These are phyloP conservation scores for Fusarium multiceps DNA, from an alignment of 2,329 filamentous ascomycete genomes.

Conservation along the genomic window DNA sequence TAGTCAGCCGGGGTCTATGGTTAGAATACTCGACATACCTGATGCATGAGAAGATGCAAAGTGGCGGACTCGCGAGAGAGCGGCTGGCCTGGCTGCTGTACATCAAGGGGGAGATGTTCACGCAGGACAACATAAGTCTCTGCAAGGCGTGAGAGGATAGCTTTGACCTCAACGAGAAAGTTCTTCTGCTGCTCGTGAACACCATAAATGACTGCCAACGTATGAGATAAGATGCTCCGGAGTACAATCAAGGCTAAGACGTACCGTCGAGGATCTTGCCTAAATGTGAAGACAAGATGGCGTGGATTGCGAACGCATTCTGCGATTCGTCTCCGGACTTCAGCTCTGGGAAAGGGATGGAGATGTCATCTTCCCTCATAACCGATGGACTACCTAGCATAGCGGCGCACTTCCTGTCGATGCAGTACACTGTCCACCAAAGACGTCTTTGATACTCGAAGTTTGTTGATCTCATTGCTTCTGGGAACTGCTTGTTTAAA, in stretches of 20 bases:
- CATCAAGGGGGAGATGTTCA: constrained; percentile 22
- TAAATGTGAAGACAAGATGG: constrained; percentile 31
- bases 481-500: constrained; percentile 31
- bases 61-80: constrained; percentile 37
- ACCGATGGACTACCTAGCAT: constrained; percentile 34
- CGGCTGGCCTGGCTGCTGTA: constrained; percentile 17
- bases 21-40: constrained; percentile 1
- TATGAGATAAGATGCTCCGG: neutral
- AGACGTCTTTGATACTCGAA: constrained; percentile 32
- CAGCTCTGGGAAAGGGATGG: constrained; percentile 29
- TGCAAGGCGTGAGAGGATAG: constrained; percentile 32
- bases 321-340: constrained; percentile 21
- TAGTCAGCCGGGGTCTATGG: neutral
- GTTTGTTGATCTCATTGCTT: constrained; percentile 25
- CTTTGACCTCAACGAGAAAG: constrained; percentile 35
- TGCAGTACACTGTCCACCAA: constrained; percentile 41
- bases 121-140: constrained; percentile 25
- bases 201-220: constrained; percentile 27
- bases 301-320: constrained; percentile 34
- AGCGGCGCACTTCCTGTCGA: constrained; percentile 36
- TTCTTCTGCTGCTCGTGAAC: constrained; percentile 19
- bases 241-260: neutral
- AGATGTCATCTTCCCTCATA: constrained; percentile 35
- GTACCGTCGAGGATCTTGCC: constrained; percentile 40
- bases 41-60: constrained; percentile 31